Evolutionary conservation across 1,139 yeast species (phyloP), one percentile per base, ranked within the genome.

Genomic region (Candida sp.): DNA sequence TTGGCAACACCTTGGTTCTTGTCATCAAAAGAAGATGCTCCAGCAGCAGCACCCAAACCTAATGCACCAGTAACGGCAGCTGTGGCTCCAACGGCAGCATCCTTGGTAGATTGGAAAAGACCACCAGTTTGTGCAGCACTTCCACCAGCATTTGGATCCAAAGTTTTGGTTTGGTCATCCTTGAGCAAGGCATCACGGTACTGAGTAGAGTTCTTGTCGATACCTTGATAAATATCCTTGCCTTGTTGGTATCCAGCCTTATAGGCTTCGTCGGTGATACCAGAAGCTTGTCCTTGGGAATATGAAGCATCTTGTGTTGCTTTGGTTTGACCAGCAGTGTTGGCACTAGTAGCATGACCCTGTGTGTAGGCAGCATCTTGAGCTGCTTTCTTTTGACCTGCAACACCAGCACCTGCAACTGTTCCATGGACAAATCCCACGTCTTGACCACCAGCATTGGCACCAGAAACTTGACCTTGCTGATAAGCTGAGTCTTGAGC

Each of bases 1-100:
- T 28, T 25, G 5, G 26, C n/a, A 7, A 38, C 12, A 9, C 28
- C 41, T 3, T 34, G 5, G 12, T 48, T 51, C 11, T 46, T 54
- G 8, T 50, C 58, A 23, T 42, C 55, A 9, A 54, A 54, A 11
- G 53, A 54, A 25, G 56, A 59, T 35, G 50, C 56, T 22, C 41
- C 42, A 38, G 52, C 46, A 17, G 35, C 31, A 28, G 44, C 37
- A 11, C 42, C 44, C 11, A 32, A 46, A 30, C 49, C 44, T 17
- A 46, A 40, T 17, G 45, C 46, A 8, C 49, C 56, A 23, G 51
- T 52, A 8, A 47, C 55, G 7, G 51, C 58, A n/a, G 44, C 57
- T 9, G 55, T 53, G 8, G 54, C 57, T 25, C 58, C 61, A 38
- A 49, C 57, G 12, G 46, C 57, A 11, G 55, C 54, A 23, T 54